phyloP scores from a whole-genome alignment of 345 rosid genomes.

The Angophora floribunda region DNA sequence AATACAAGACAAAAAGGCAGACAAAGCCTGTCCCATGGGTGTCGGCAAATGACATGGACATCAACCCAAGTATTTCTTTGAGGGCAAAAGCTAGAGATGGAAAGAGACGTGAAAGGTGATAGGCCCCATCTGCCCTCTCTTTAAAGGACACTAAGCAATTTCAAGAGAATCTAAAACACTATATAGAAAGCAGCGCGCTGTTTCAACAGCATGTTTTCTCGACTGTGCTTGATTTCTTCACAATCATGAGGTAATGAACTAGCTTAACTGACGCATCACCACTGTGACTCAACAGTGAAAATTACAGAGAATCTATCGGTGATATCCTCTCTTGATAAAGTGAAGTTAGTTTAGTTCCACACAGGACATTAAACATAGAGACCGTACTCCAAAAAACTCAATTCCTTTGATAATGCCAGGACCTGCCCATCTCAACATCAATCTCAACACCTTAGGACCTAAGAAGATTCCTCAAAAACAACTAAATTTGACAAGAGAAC shows the following conservation, averaged over 20 bases:
- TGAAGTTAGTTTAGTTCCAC: not conserved
- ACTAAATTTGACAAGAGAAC: not conserved
- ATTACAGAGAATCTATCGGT: not conserved
- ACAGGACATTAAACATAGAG: not conserved
- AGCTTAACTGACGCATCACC: not conserved
- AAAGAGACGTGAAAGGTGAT: not conserved
- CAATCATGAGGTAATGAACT: not conserved
- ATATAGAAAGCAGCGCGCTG: not conserved
- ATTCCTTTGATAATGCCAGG: not conserved
- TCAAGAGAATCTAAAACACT: not conserved
- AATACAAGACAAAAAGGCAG: not conserved
- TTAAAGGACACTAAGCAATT: not conserved
- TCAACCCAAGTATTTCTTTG: not conserved
- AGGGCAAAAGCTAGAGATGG: constrained; percentile 7
- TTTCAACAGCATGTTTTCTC: constrained; percentile 4
- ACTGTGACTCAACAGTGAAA: not conserved
- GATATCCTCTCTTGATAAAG: not conserved
- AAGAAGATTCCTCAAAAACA: not conserved
- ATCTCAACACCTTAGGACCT: not conserved
- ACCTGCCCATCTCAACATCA: not conserved
- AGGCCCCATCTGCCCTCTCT: constrained; percentile 6
- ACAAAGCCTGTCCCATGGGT: not conserved
- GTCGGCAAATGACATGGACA: constrained; percentile 14
- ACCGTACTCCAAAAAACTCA: not conserved
- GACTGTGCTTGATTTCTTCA: not conserved